These are phyloP conservation scores for Fomitopsis betulina DNA, from an alignment of 1,284 basidiomycete genomes.

Conservation along the genomic window DNA sequence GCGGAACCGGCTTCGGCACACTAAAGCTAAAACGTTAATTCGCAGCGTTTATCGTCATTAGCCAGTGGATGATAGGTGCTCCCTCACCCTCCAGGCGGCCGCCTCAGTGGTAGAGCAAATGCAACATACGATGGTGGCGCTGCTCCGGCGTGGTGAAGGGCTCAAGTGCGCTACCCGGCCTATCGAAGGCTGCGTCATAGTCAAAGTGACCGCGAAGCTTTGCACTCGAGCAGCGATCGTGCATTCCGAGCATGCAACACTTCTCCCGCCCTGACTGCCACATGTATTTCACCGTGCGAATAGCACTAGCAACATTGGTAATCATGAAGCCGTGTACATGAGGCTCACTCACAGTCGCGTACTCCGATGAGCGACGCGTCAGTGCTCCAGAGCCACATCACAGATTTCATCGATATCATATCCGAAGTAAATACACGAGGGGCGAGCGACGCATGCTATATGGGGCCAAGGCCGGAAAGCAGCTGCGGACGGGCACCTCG, in stretches of 20 bases:
- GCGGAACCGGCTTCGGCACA: conserved; percentile 19
- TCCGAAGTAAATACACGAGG: conserved; percentile 1
- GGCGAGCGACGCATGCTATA: not conserved
- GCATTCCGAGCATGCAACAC: not conserved
- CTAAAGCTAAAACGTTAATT: conserved; percentile 34
- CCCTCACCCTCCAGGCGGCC: not conserved
- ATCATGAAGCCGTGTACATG: conserved; percentile 1
- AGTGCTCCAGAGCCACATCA: not conserved
- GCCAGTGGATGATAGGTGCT: conserved; percentile 6
- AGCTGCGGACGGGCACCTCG: not conserved
- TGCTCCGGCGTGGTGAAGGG: not conserved
- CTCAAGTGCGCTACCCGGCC: not conserved
- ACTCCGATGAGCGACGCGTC: not conserved
- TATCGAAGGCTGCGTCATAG: not conserved
- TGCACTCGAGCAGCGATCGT: not conserved
- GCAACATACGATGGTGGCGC: not conserved
- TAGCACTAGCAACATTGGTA: conserved; percentile 2
- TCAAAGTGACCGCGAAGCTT: not conserved
- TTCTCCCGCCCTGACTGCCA: not conserved
- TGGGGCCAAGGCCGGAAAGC: not conserved
- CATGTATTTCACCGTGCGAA: not conserved
- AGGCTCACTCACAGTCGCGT: not conserved
- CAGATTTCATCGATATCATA: conserved; percentile 7
- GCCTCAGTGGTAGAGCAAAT: not conserved
- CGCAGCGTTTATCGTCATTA: not conserved